Conservation (phyloP, 2,329 filamentous ascomycete species). For the Hortaea sp. region DNA sequence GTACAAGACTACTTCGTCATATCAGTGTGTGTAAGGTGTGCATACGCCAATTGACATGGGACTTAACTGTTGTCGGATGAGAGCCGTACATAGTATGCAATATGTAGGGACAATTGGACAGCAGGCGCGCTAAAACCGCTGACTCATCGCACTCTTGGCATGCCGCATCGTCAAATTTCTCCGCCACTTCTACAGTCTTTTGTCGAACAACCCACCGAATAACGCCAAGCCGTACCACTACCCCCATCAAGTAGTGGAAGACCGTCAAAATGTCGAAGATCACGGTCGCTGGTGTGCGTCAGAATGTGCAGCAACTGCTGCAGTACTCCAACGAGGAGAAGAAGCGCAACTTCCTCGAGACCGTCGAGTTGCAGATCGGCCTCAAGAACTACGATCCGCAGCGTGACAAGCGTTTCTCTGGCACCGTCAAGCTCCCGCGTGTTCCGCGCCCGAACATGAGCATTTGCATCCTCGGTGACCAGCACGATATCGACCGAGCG, state of each 20-base stretch:
- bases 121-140: background rate
- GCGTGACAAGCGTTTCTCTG: conserved; percentile 99
- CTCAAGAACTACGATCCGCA: conserved; percentile 97
- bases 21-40: too few species aligned
- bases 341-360: conserved; percentile 35
- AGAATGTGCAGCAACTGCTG: conserved; percentile 86
- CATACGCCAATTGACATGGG: too few species aligned
- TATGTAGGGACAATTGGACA: too few species aligned
- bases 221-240: conserved; percentile 25
- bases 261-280: conserved; percentile 66
- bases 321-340: conserved; percentile 59
- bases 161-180: background rate
- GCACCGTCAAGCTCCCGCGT: conserved; percentile 89
- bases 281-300: conserved; percentile 84
- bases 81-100: too few species aligned
- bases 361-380: conserved; percentile 72
- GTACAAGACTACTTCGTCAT: too few species aligned
- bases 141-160: conserved; percentile 1
- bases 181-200: background rate
- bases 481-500: conserved; percentile 99
- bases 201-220: too few species aligned
- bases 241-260: conserved; percentile 35
- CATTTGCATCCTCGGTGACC: conserved; percentile 81
- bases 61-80: too few species aligned
- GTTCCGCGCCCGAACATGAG: conserved; percentile 85